Percentiles rank a stretch among this genome's conserved stretches.
These are phyloP conservation scores for Scedosporium minutisporum DNA, from an alignment of 2,329 filamentous ascomycete genomes.

Conservation along the genomic window DNA sequence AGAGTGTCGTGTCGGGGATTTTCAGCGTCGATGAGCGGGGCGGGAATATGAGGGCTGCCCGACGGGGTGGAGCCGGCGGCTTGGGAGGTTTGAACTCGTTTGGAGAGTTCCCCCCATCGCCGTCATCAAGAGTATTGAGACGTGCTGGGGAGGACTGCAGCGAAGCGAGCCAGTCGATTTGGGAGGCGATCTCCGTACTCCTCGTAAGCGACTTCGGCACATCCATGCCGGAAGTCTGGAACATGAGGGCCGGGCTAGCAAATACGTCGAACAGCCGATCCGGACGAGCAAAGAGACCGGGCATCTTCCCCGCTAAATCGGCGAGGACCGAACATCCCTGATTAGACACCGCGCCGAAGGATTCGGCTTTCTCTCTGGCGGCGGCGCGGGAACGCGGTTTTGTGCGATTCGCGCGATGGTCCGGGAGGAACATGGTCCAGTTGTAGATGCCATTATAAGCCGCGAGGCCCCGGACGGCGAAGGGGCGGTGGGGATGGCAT, in stretches of 20 bases:
- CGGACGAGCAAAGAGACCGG: slow-evolving; percentile 37
- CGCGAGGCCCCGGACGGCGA: slow-evolving; percentile 43
- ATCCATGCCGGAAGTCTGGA: slow-evolving; percentile 40
- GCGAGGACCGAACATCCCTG: background rate
- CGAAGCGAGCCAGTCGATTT: slow-evolving; percentile 9
- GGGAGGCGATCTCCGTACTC: slow-evolving; percentile 3
- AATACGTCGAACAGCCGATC: slow-evolving; percentile 48
- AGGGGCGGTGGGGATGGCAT: slow-evolving; percentile 28
- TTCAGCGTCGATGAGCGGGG: slow-evolving; percentile 34
- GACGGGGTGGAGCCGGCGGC: slow-evolving; percentile 19
- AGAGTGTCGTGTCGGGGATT: slow-evolving; percentile 38
- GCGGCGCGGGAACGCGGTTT: slow-evolving; percentile 4
- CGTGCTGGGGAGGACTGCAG: background rate
- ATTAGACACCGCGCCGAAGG: slow-evolving; percentile 5
- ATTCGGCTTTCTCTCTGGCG: background rate
- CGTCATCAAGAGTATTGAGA: no score
- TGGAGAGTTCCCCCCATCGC: slow-evolving; percentile 3
- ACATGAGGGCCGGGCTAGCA: slow-evolving; percentile 48
- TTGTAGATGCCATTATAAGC: slow-evolving; percentile 54
- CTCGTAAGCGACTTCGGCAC: slow-evolving; percentile 35
- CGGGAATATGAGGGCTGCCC: slow-evolving; percentile 37
- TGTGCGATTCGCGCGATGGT: slow-evolving; percentile 34
- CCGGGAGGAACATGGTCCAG: slow-evolving; percentile 51
- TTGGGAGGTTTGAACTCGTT: slow-evolving; percentile 2
- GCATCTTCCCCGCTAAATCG: slow-evolving; percentile 11